Base-by-base conservation (phyloP, 495 filamentous ascomycete genomes). In the Penicillium mononematosum region DNA sequence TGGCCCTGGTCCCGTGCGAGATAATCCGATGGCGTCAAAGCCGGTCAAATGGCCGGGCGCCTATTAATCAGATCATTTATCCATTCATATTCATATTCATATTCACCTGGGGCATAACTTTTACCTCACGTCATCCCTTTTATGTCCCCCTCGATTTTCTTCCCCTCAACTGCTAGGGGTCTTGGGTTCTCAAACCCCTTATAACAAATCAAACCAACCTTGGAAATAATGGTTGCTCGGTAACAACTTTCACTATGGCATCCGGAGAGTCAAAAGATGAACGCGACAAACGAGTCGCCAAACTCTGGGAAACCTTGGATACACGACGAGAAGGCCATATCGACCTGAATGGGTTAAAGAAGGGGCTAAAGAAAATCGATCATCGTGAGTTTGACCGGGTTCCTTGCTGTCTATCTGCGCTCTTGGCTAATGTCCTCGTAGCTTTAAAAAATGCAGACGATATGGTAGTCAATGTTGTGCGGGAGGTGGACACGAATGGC, bases 361-460 rank as follows among this genome's bases (percentile, higher is more conserved):
- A 84, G 70, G 94, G 95, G 14, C 71, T 98, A 58, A 85, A 76
- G 70, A 88, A 86, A 70, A 91, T 98, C 57, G 91, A 98, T 70
- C 94, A 98, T 72, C 94, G 92, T 95, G 78, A 80, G 91, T 71
- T 55, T 64, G 63, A 66, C 56, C 58, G 38, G 24, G 24, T 70
- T 58, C 55, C 60, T 55, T 71, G 68, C 61, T 61, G 57, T 45
- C 17, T 39, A 39, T 51, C n/a, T 31, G 31, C 45, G 61, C 58
- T 60, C 55, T 58, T 61, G 58, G 68, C 71, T 72, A 64, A 71
- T 58, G 53, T 49, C 60, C 58, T 46, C 53, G 43, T 68, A 96
- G 92, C 94, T 56, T 78, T 98, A 60, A 95, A 97, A 78, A 91
- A 96, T 78, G 94, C 94, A 63, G 90, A 94, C 70, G 74, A 81